Percentiles rank a stretch among this genome's conserved stretches.
These are phyloP conservation scores for Amanita thiersii DNA, from an alignment of 768 basidiomycete genomes.

Conservation along the genomic window DNA sequence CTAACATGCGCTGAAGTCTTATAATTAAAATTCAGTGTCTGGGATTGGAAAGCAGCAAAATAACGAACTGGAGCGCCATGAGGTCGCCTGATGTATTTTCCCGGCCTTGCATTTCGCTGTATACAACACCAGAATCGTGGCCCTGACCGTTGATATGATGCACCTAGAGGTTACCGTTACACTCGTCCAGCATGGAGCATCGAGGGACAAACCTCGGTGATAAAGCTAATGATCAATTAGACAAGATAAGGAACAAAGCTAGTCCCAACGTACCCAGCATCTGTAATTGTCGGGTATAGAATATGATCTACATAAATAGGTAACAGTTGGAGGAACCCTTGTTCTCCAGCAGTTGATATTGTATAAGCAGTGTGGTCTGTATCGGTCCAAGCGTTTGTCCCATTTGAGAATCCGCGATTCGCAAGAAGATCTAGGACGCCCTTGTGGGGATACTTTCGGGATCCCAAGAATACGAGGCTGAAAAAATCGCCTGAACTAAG, in stretches of 20 bases:
- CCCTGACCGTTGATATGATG: slow-evolving; percentile 91
- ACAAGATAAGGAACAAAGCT: neutral
- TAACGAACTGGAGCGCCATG: slow-evolving; percentile 72
- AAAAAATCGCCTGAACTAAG: slow-evolving; percentile 7
- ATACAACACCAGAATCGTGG: slow-evolving; percentile 92
- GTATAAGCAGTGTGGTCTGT: slow-evolving; percentile 95
- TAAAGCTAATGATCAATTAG: slow-evolving; percentile 27
- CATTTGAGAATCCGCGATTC: slow-evolving; percentile 87
- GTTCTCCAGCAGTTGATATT: slow-evolving; percentile 88
- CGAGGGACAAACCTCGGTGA: slow-evolving; percentile 44
- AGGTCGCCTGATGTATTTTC: slow-evolving; percentile 90
- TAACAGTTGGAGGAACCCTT: slow-evolving; percentile 80
- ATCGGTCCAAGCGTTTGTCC: slow-evolving; percentile 97
- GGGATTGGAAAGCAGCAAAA: neutral
- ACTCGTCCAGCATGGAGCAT: too few species aligned
- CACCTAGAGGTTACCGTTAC: slow-evolving; percentile 39
- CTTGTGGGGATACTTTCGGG: slow-evolving; percentile 92
- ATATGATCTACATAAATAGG: slow-evolving; percentile 96
- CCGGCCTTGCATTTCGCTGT: slow-evolving; percentile 94
- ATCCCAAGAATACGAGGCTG: slow-evolving; percentile 91
- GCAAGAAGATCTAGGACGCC: slow-evolving; percentile 93
- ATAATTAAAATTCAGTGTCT: slow-evolving; percentile 7
- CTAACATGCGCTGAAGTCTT: slow-evolving; percentile 74
- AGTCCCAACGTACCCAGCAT: slow-evolving; percentile 57
- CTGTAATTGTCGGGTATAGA: slow-evolving; percentile 89